Conservation (phyloP, 495 filamentous ascomycete species). For the Aspergillus haitiensis region DNA sequence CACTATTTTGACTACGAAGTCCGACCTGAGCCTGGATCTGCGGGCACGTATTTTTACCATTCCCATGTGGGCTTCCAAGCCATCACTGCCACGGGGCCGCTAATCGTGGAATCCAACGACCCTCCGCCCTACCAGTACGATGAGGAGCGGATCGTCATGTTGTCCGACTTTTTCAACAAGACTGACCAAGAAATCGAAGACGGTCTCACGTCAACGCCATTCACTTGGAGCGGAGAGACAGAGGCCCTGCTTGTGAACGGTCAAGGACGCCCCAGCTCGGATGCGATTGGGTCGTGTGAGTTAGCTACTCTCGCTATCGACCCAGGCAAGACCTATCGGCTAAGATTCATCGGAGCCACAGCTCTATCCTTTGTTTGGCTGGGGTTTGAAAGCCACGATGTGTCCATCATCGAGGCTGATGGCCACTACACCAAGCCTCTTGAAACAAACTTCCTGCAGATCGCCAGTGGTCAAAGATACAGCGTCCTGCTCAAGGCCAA, state of each 20-base stretch:
- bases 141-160: constrained; percentile 53
- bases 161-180: constrained; percentile 53
- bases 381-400: constrained; percentile 52
- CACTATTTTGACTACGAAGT: constrained; percentile 65
- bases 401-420: constrained; percentile 57
- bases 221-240: constrained; percentile 33
- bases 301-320: constrained; percentile 54
- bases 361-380: constrained; percentile 52
- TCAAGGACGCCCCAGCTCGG: constrained; percentile 25
- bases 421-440: constrained; percentile 55
- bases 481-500: constrained; percentile 53
- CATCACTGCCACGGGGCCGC: constrained; percentile 50
- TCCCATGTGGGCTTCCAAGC: constrained; percentile 60
- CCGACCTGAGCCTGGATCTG: constrained; percentile 44
- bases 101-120: constrained; percentile 52
- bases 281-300: constrained; percentile 43
- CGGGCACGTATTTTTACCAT: constrained; percentile 62
- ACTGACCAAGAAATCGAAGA: constrained; percentile 43
- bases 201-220: constrained; percentile 30
- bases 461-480: constrained; percentile 57
- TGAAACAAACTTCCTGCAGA: constrained; percentile 49
- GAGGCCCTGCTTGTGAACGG: constrained; percentile 54
- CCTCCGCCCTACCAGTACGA: constrained; percentile 51
- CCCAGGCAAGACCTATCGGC: constrained; percentile 56
- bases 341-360: constrained; percentile 55